Evolutionary conservation across 2,329 filamentous ascomycete genomes (phyloP).

Genomic region (Didymella lethalis): DNA sequence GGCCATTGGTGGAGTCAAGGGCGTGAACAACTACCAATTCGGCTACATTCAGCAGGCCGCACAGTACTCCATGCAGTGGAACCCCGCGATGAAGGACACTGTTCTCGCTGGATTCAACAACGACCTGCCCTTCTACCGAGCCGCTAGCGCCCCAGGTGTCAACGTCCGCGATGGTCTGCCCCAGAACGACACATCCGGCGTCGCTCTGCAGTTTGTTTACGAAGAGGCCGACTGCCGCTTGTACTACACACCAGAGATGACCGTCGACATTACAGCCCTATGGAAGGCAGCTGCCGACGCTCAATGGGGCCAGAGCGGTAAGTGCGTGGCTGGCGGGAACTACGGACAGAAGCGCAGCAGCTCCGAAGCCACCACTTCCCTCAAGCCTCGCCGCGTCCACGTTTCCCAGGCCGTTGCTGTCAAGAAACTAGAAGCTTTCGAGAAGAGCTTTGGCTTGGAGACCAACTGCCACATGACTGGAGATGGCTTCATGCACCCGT

Average conservation of each 20-base stretch:
- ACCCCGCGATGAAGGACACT: conserved; percentile 38
- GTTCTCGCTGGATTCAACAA: conserved; percentile 39
- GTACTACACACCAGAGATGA: conserved; percentile 54
- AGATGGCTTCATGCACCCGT: conserved; percentile 50
- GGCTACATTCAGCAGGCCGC: conserved; percentile 43
- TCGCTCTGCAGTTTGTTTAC: conserved; percentile 51
- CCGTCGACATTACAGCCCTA: conserved; percentile 47
- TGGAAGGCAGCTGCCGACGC: conserved; percentile 52
- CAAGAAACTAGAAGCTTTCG: conserved; percentile 36
- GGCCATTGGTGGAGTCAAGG: conserved; percentile 63
- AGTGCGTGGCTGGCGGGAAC: conserved; percentile 40
- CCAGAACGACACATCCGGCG: conserved; percentile 41
- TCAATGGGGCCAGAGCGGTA: conserved; percentile 43
- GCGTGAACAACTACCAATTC: conserved; percentile 51
- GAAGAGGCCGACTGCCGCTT: conserved; percentile 52
- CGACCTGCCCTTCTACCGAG: conserved; percentile 39
- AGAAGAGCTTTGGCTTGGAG: conserved; percentile 39
- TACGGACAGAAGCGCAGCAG: conserved; percentile 35
- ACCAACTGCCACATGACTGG: conserved; percentile 39
- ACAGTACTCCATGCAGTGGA: conserved; percentile 30
- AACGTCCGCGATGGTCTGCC: conserved; percentile 50
- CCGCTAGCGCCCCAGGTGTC: conserved; percentile 29
- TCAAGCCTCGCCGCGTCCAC: conserved; percentile 31
- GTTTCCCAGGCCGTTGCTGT: conserved; percentile 28
- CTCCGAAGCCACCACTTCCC: conserved; percentile 34